phyloP scores from a whole-genome alignment of 106 monocot species.

The Acorus gramineus region DNA sequence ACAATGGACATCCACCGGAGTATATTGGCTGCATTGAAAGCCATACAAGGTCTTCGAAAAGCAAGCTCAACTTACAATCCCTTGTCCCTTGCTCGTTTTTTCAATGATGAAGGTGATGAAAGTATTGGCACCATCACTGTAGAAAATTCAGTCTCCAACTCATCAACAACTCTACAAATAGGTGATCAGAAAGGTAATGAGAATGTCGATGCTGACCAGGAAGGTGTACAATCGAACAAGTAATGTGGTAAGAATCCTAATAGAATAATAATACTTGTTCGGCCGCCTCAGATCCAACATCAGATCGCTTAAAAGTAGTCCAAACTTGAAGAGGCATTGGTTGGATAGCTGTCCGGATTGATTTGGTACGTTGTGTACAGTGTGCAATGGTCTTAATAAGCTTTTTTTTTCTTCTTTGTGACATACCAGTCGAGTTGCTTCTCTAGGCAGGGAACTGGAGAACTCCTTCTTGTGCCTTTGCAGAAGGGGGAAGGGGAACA shows the following conservation, averaged over 20 bases:
- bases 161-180: not conserved
- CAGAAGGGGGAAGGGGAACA: too few relatives aligned
- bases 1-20: conserved; percentile 52
- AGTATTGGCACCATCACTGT: conserved; percentile 47
- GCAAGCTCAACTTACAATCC: conserved; percentile 89
- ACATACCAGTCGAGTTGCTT: too few relatives aligned
- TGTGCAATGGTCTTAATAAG: too few relatives aligned
- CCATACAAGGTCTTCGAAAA: conserved; percentile 63
- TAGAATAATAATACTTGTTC: too few relatives aligned
- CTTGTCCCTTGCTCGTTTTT: conserved; percentile 61
- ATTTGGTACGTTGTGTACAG: too few relatives aligned
- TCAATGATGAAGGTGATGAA: conserved; percentile 30
- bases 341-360: too few relatives aligned
- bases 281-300: too few relatives aligned
- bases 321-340: too few relatives aligned
- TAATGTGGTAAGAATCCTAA: not conserved
- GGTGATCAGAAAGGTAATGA: not conserved
- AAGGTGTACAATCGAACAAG: conserved; percentile 23
- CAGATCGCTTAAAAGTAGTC: too few relatives aligned
- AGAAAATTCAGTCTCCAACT: conserved; percentile 46
- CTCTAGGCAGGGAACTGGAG: too few relatives aligned
- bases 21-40: conserved; percentile 70
- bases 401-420: too few relatives aligned
- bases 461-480: too few relatives aligned
- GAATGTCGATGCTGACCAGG: conserved; percentile 31